Conservation (phyloP, 2,329 filamentous ascomycete genomes). For the Penicillium italicum region DNA sequence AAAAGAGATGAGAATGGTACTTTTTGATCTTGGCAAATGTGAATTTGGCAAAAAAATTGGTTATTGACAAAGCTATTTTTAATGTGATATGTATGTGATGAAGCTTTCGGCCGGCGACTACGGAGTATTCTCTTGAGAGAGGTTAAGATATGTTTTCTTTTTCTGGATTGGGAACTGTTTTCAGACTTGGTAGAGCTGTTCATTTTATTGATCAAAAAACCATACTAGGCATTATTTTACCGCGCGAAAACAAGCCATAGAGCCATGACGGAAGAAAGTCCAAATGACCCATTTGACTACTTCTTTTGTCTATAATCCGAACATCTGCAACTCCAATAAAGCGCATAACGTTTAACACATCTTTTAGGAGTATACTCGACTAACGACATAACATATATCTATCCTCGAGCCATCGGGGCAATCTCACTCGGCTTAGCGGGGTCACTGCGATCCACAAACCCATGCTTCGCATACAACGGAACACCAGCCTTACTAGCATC, state of each 20-base stretch:
- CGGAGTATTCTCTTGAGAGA: not conserved
- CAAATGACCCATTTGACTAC: not conserved
- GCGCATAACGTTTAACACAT: too few relatives aligned
- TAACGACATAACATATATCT: not conserved
- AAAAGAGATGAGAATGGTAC: not conserved
- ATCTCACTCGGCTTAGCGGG: not conserved
- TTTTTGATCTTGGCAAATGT: not conserved
- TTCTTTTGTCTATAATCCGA: not conserved
- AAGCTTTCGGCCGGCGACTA: not conserved
- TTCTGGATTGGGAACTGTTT: too few relatives aligned
- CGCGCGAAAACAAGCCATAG: not conserved
- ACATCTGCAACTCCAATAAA: not conserved
- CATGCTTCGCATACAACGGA: conserved; percentile 39
- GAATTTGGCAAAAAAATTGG: too few relatives aligned
- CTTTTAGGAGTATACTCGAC: not conserved
- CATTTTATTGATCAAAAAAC: not conserved
- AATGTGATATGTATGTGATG: conserved; percentile 5
- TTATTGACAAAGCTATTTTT: not conserved
- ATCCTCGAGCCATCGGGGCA: conserved; percentile 12
- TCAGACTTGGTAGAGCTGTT: too few relatives aligned
- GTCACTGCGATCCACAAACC: conserved; percentile 36
- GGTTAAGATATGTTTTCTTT: not conserved
- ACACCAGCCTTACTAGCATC: conserved; percentile 38
- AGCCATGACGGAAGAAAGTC: not conserved
- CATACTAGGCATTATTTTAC: not conserved